phyloP scores from a whole-genome alignment of 352 stramenopile species.

The Globisporangium paroecandrum region DNA sequence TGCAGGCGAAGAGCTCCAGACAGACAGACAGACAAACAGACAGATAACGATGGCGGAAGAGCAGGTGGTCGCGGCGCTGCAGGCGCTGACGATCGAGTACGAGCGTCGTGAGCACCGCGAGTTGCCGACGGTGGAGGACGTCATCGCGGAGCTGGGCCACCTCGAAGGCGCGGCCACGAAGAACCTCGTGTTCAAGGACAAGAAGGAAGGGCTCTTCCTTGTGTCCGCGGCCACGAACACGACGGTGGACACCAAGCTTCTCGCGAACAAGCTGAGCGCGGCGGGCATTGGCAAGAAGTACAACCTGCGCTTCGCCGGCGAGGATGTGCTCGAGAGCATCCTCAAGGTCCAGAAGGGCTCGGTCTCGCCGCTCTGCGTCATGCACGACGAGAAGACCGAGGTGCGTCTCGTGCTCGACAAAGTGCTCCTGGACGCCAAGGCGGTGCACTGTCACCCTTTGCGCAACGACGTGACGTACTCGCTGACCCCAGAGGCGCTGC shows the following conservation, averaged over 20 bases:
- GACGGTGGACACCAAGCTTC: conserved; percentile 90
- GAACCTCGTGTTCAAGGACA: conserved; percentile 98
- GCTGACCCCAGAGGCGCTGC: conserved; percentile 69
- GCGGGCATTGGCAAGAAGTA: conserved; percentile 78
- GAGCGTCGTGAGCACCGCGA: conserved; percentile 52
- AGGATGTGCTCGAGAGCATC: conserved; percentile 75
- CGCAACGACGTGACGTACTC: conserved; percentile 92
- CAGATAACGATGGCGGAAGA: conserved; percentile 41
- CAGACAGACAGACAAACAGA: neutral
- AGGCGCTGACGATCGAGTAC: conserved; percentile 53
- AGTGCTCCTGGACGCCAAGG: conserved; percentile 63
- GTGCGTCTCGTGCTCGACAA: conserved; percentile 94
- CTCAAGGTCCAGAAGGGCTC: conserved; percentile 91
- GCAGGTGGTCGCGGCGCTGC: conserved; percentile 55
- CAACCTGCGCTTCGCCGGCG: conserved; percentile 93
- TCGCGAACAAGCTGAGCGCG: conserved; percentile 79
- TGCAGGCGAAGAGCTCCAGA: neutral
- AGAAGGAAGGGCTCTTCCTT: conserved; percentile 97
- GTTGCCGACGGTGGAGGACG: conserved; percentile 69
- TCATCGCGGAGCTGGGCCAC: conserved; percentile 67
- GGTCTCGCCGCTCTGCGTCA: conserved; percentile 90
- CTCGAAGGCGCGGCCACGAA: conserved; percentile 89
- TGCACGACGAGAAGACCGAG: conserved; percentile 82
- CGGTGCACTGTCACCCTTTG: conserved; percentile 90
- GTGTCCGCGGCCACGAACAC: conserved; percentile 81